Percentiles rank a stretch among this genome's conserved stretches.
phyloP scores from a whole-genome alignment of 2,329 filamentous ascomycete genomes.

The Catunica adiposa region DNA sequence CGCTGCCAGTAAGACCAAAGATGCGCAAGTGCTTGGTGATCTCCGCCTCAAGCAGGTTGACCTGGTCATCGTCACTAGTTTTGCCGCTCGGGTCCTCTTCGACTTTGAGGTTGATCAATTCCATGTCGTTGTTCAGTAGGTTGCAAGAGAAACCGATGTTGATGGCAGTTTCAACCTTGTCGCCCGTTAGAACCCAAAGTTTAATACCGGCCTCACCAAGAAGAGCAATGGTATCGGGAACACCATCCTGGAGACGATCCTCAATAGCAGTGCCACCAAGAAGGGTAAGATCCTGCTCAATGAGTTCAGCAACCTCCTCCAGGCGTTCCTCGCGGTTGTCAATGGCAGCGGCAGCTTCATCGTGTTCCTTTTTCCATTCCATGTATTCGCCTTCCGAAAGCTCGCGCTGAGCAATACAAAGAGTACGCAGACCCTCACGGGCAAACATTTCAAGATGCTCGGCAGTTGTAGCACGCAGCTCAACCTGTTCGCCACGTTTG shows the following conservation, averaged over 20 bases:
- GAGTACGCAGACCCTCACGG: slow-evolving; percentile 78
- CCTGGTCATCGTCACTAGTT: slow-evolving; percentile 30
- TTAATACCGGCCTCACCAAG: slow-evolving; percentile 92
- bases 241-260: slow-evolving; percentile 88
- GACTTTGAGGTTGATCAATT: slow-evolving; percentile 77
- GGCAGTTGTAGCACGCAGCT: slow-evolving; percentile 68
- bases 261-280: slow-evolving; percentile 94
- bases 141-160: slow-evolving; percentile 99
- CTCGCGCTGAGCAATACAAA: slow-evolving; percentile 78
- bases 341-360: slow-evolving; percentile 68
- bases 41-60: slow-evolving; percentile 47
- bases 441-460: slow-evolving; percentile 96
- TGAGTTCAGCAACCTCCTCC: slow-evolving; percentile 73
- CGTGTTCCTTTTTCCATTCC: slow-evolving; percentile 72
- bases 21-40: slow-evolving; percentile 55
- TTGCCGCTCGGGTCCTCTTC: slow-evolving; percentile 50
- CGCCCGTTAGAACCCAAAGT: slow-evolving; percentile 92
- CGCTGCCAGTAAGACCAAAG: slow-evolving; percentile 69
- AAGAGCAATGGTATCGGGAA: slow-evolving; percentile 85
- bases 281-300: slow-evolving; percentile 77
- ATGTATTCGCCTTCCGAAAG: slow-evolving; percentile 70
- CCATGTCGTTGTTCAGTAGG: slow-evolving; percentile 92
- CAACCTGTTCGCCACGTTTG: slow-evolving; percentile 66
- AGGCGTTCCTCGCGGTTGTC: slow-evolving; percentile 83
- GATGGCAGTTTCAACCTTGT: slow-evolving; percentile 98